These are phyloP conservation scores for Neurospora tetraspora DNA, from an alignment of 495 filamentous ascomycete genomes.

Conservation along the genomic window DNA sequence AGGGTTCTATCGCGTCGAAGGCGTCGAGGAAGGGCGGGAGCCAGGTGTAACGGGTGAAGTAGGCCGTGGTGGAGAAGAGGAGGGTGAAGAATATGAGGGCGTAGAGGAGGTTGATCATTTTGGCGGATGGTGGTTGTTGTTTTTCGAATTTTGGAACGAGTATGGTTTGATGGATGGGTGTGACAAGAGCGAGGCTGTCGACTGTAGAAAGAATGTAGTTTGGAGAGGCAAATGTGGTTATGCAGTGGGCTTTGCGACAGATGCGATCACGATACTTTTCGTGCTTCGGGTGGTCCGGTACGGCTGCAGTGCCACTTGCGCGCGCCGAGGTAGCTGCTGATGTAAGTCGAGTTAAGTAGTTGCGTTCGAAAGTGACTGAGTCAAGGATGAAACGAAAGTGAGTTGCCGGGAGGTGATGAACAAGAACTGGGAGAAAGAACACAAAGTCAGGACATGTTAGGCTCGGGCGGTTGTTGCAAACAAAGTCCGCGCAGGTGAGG, in stretches of 20 bases:
- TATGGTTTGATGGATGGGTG: neutral
- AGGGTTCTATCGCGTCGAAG: conserved; percentile 10
- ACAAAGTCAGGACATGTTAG: neutral
- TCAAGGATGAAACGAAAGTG: neutral
- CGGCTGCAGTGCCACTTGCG: neutral
- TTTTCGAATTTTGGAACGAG: too few species aligned
- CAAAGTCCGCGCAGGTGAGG: neutral
- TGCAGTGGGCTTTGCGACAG: neutral
- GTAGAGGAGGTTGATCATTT: conserved; percentile 70
- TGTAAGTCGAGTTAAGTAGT: neutral
- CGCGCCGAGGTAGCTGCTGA: neutral
- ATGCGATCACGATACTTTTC: neutral
- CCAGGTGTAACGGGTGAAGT: conserved; percentile 74
- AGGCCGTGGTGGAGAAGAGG: conserved; percentile 52
- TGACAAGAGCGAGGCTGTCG: neutral
- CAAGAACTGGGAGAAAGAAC: neutral
- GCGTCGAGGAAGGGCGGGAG: conserved; percentile 49
- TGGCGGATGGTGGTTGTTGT: neutral
- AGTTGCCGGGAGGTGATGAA: neutral
- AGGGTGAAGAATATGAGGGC: conserved; percentile 54
- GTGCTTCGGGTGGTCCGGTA: neutral
- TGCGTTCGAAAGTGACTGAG: neutral
- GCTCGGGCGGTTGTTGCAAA: neutral
- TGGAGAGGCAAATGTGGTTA: neutral
- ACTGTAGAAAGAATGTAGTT: neutral